Evolutionary conservation across 2,329 filamentous ascomycete species (phyloP).

Genomic region (Talaromyces funiculosus): DNA sequence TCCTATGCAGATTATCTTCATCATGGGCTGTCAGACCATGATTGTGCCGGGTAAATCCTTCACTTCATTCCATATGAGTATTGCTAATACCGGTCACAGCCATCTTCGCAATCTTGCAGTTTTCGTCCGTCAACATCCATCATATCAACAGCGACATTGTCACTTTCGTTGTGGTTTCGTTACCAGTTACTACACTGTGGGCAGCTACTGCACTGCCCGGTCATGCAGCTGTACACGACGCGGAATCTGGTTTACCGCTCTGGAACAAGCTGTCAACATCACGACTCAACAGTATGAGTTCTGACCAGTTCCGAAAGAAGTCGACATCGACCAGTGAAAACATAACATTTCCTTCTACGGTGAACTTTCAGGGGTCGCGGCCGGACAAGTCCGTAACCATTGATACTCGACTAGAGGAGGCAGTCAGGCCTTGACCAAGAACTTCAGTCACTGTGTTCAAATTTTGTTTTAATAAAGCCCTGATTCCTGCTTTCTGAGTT

Average conservation of each 20-base stretch:
- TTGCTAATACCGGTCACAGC: conserved; percentile 39
- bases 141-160: conserved; percentile 52
- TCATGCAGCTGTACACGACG: conserved; percentile 1
- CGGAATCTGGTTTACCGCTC: conserved; percentile 8
- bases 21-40: conserved; percentile 64
- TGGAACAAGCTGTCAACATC: conserved; percentile 11
- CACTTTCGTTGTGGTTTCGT: conserved; percentile 56
- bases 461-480: not conserved
- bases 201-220: conserved; percentile 41
- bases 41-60: conserved; percentile 54
- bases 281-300: not conserved
- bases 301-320: conserved; percentile 17
- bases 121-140: conserved; percentile 41
- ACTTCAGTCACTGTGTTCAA: conserved; percentile 29
- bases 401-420: conserved; percentile 31
- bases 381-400: not conserved
- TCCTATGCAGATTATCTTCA: conserved; percentile 61
- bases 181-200: conserved; percentile 64
- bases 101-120: conserved; percentile 56
- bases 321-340: not conserved
- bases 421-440: conserved; percentile 38
- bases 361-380: conserved; percentile 8
- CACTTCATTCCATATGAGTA: conserved; percentile 10
- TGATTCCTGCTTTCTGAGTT: not conserved
- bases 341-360: not conserved